Evolutionary conservation across 805 yeast species (phyloP), one percentile per base, ranked within the genome.

Genomic region (Myxozyma kluyveri): DNA sequence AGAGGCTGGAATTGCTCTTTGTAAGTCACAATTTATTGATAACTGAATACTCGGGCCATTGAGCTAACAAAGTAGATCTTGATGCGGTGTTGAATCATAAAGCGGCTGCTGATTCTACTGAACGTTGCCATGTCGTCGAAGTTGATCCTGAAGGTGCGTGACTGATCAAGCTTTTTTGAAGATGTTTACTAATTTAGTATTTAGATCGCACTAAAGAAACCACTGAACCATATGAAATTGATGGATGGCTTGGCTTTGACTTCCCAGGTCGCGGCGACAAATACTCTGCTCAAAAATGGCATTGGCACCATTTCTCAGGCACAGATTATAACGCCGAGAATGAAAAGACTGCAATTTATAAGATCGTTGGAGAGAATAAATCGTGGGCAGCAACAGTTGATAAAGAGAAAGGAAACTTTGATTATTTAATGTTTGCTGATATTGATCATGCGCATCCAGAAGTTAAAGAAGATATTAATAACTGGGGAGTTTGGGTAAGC

Each of bases 401-500:
- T 42, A 17, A 5, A 7, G 58, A 52, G 47, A 53, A 63, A 50
- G 65, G 64, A 57, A 42, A 49, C 42, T 52, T 39, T 49, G 59
- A 57, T 39, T 57, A 57, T 35, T 41, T 59, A 35, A 50, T 57
- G 61, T 57, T 57, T 49, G 54, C 61, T 22, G 57, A 57, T 31
- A 57, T 57, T 42, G 55, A 57, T 40, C 60, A 56, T 27, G 46
- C 49, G 5, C 60, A 56, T 23, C 60, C 60, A 3, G 60, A 49
- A 5, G 60, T 56, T 21, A 45, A 49, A 37, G 21, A 38, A 31
- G 60, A 56, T 27, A 42, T 56, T 35, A 49, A 52, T 23, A 42
- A 45, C 24, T 56, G 60, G 60, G 60, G 60, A 3, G 46, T 45
- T 10, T 56, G 60, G 60, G 39, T 56, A 19, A 27, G 57, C 18